These are phyloP conservation scores for Suhomyces guaymorum DNA, from an alignment of 1,139 yeast species.

Conservation along the genomic window DNA sequence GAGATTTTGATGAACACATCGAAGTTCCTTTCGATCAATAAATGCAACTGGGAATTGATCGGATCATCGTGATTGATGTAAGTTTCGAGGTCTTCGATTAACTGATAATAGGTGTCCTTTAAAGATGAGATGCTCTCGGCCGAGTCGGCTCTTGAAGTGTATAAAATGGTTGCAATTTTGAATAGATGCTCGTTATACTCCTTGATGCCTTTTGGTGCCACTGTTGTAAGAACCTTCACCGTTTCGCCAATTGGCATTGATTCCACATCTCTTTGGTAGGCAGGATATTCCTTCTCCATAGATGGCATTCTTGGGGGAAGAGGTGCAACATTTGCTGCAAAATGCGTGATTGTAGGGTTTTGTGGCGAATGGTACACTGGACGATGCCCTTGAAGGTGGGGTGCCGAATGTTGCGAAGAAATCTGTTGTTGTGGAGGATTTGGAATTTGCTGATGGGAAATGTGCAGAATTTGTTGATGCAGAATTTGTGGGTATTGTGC, in stretches of 20 bases:
- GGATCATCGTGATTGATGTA: conserved; percentile 32
- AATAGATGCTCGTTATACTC: conserved; percentile 45
- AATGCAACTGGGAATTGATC: conserved; percentile 33
- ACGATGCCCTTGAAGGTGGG: conserved; percentile 11
- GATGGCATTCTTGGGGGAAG: conserved; percentile 2
- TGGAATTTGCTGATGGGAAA: conserved; percentile 4
- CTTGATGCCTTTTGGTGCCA: conserved; percentile 32
- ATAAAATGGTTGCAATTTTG: conserved; percentile 32
- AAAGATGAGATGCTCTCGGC: conserved; percentile 20
- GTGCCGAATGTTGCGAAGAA: conserved; percentile 7
- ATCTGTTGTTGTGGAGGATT: conserved; percentile 5
- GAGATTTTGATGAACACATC: conserved; percentile 41
- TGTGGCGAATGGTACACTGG: conserved; percentile 8
- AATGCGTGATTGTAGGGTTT: conserved; percentile 9
- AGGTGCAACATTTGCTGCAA: conserved; percentile 12
- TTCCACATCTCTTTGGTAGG: conserved; percentile 3
- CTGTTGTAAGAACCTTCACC: conserved; percentile 29
- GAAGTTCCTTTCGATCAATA: conserved; percentile 42
- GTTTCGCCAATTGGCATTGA: conserved; percentile 27
- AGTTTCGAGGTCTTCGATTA: conserved; percentile 29
- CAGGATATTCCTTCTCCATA: conserved; percentile 1
- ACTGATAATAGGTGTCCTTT: conserved; percentile 25
- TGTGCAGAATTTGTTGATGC: conserved; percentile 8
- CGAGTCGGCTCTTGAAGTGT: conserved; percentile 21
- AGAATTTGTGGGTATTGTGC: conserved; percentile 8